Evolutionary conservation across 208 protist genomes (phyloP), one percentile per base, ranked within the genome.

Genomic region (Leishmania aethiopica): DNA sequence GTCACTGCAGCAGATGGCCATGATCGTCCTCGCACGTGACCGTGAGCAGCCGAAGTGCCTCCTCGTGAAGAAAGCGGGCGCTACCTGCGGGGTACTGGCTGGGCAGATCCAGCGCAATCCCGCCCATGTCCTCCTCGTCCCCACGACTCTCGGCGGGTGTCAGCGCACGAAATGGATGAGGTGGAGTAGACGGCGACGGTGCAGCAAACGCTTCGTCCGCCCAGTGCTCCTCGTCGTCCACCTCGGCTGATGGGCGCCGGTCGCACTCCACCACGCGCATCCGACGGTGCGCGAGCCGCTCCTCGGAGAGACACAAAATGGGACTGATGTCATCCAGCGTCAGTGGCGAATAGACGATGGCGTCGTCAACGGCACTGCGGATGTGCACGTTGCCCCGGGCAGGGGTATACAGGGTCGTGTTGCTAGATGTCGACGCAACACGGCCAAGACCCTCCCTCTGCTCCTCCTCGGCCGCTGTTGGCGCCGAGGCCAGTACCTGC

Each of bases 301-400:
- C 80, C 25, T 81, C 77, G 5, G 67, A 78, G 57, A 83, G 84
- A n/a, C 77, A 80, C 8, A 75, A 7, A 74, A 81, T 81, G 25
- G 84, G 84, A 40, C 67, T 80, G 69, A 84, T 75, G 76, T 84
- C 84, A 42, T 87, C 84, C 59, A 87, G 67, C 42, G 76, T 78
- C 8, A 28, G n/a, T 6, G 76, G 75, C 2, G 79, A 84, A 57
- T 81, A 84, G 37, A 80, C 53, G 40, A 84, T 51, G 59, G 57
- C 35, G 70, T 35, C n/a, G 59, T 81, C 84, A 15, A 87, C 79
- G 2, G 73, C 77, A 66, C 40, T 81, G 32, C 72, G 22, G 42
- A 83, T 72, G 57, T 53, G 57, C 49, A 81, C 25, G 6, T 66
- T 11, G n/a, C 71, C 19, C 2, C 69, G 37, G 25, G 40, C 69